Evolutionary conservation across 139 green algal species (phyloP).

Genomic region (Tetratostichococcus sp.): DNA sequence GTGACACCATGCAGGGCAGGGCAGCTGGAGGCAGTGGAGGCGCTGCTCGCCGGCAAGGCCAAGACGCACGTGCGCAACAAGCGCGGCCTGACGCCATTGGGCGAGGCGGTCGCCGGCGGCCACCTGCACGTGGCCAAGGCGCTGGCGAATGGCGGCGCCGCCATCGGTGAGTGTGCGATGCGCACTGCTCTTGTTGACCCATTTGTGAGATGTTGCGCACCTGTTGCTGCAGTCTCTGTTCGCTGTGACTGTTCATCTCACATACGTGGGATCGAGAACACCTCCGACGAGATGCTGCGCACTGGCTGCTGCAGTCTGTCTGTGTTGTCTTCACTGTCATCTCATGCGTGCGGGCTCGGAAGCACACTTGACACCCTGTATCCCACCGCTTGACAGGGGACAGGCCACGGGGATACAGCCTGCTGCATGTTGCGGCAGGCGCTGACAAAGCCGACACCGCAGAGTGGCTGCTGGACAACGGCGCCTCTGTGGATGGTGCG

Average conservation of each 20-base stretch:
- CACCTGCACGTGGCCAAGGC: constrained; percentile 14
- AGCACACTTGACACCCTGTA: too few species aligned
- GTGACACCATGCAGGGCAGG: not conserved
- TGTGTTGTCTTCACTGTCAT: too few species aligned
- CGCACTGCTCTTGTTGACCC: too few species aligned
- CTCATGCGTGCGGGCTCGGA: too few species aligned
- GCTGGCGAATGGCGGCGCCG: constrained; percentile 3
- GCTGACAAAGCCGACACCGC: constrained; percentile 26
- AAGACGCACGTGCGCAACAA: constrained; percentile 45
- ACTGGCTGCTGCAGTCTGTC: too few species aligned
- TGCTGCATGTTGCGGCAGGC: constrained; percentile 53
- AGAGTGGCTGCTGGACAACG: constrained; percentile 30
- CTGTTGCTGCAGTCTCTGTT: constrained; percentile 14
- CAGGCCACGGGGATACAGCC: constrained; percentile 31
- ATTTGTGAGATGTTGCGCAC: not conserved
- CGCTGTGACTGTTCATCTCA: too few species aligned
- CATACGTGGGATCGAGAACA: too few species aligned
- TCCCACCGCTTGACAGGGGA: constrained; percentile 8
- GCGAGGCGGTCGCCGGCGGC: constrained; percentile 43
- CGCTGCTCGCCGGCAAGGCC: constrained; percentile 35
- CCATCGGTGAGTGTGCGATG: not conserved
- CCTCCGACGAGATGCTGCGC: too few species aligned
- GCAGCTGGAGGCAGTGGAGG: constrained; percentile 20
- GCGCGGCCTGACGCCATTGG: constrained; percentile 52
- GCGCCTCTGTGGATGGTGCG: constrained; percentile 15